Evolutionary conservation across 306 rosid species (phyloP).

Genomic region (Datisca glomerata): DNA sequence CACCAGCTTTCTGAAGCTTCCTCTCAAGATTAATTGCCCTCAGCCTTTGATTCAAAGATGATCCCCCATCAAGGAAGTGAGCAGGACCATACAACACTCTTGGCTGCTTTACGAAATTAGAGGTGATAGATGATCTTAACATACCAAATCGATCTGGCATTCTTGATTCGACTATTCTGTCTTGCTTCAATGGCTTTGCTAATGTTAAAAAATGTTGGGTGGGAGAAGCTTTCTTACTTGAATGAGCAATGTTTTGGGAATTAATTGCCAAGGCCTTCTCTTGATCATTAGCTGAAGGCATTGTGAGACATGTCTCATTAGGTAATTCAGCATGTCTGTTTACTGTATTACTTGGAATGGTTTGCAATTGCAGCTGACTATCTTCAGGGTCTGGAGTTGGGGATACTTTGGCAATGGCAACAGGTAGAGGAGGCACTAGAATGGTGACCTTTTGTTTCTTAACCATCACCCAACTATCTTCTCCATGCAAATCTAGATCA

Average conservation of each 20-base stretch:
- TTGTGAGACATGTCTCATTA: slow-evolving; percentile 13
- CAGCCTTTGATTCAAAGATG: slow-evolving; percentile 32
- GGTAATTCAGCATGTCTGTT: slow-evolving; percentile 20
- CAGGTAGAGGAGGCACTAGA: slow-evolving; percentile 47
- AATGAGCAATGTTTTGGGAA: slow-evolving; percentile 10
- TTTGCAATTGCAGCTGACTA: slow-evolving; percentile 31
- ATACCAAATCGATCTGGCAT: slow-evolving; percentile 20
- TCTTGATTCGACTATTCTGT: slow-evolving; percentile 19
- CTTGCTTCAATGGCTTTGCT: slow-evolving; percentile 21
- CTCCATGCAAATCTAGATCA: slow-evolving; percentile 22
- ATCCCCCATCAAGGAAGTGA: slow-evolving; percentile 18
- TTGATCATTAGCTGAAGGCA: slow-evolving; percentile 24
- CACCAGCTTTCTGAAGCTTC: slow-evolving; percentile 80
- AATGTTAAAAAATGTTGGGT: slow-evolving; percentile 14
- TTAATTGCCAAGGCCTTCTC: slow-evolving; percentile 17
- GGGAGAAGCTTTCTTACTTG: slow-evolving; percentile 17
- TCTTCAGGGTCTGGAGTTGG: slow-evolving; percentile 27
- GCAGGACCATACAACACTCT: slow-evolving; percentile 29
- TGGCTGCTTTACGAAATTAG: slow-evolving; percentile 29
- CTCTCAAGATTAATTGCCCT: slow-evolving; percentile 73
- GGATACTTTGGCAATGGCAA: slow-evolving; percentile 17
- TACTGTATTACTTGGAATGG: slow-evolving; percentile 19
- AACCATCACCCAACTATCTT: slow-evolving; percentile 70
- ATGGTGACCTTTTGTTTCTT: slow-evolving; percentile 73
- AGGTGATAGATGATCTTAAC: slow-evolving; percentile 25